Conservation (phyloP, 2,329 filamentous ascomycete genomes). For the Apiospora arundinis region DNA sequence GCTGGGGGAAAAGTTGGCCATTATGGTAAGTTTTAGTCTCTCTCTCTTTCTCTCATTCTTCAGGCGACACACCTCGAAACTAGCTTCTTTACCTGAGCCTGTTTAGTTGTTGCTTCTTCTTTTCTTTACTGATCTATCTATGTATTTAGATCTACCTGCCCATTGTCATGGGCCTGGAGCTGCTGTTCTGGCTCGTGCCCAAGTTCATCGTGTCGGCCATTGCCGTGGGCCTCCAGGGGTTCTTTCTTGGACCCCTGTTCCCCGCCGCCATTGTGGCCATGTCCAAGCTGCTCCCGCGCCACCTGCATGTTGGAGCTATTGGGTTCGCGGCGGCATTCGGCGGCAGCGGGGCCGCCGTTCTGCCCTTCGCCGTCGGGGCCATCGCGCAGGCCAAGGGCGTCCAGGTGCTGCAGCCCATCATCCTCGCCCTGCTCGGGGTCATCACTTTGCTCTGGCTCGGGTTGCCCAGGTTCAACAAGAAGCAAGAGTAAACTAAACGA, state of each 20-base stretch:
- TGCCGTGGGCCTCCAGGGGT: slow-evolving; percentile 74
- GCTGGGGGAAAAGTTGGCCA: slow-evolving; percentile 72
- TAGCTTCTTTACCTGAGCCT: no score
- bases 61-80: no score
- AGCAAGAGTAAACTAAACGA: slow-evolving; percentile 41
- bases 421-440: slow-evolving; percentile 55
- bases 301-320: slow-evolving; percentile 78
- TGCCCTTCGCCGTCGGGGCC: slow-evolving; percentile 71
- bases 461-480: slow-evolving; percentile 50
- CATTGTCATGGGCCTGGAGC: slow-evolving; percentile 67
- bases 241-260: slow-evolving; percentile 82
- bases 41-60: no score
- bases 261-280: slow-evolving; percentile 74
- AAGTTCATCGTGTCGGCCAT: slow-evolving; percentile 77
- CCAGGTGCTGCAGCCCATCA: slow-evolving; percentile 61
- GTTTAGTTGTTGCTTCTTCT: background rate
- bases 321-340: slow-evolving; percentile 81
- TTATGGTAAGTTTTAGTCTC: slow-evolving; percentile 44
- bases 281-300: slow-evolving; percentile 71
- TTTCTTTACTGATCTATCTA: slow-evolving; percentile 21
- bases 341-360: slow-evolving; percentile 71
- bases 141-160: slow-evolving; percentile 64
- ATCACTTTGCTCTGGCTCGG: slow-evolving; percentile 54
- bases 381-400: slow-evolving; percentile 66
- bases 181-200: slow-evolving; percentile 84